A percentile compares a stretch with the other conserved stretches of the same genome.
Evolutionary conservation across 768 basidiomycete species (phyloP).

Genomic region (Boletales sp.): DNA sequence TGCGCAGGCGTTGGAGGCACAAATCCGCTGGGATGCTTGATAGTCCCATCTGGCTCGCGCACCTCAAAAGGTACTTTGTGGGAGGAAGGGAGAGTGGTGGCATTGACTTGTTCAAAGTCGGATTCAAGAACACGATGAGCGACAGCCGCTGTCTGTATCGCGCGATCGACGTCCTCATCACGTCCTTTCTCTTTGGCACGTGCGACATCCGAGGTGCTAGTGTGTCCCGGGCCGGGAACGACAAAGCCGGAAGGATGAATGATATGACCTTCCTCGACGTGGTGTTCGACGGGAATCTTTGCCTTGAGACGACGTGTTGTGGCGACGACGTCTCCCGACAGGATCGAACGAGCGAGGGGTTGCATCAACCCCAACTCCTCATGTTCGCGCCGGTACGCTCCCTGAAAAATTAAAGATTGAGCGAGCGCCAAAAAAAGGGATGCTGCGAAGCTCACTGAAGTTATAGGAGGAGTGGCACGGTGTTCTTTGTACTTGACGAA

Average conservation of each 20-base stretch:
- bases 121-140: slow-evolving; percentile 31
- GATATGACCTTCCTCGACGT: slow-evolving; percentile 10
- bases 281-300: slow-evolving; percentile 28
- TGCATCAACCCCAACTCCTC: slow-evolving; percentile 22
- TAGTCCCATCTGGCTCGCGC: slow-evolving; percentile 33
- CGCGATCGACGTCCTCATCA: slow-evolving; percentile 15
- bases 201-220: slow-evolving; percentile 20
- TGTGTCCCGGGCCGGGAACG: slow-evolving; percentile 28
- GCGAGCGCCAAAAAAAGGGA: too few species aligned
- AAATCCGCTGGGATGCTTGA: slow-evolving; percentile 42
- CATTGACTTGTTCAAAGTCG: slow-evolving; percentile 22
- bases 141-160: slow-evolving; percentile 30
- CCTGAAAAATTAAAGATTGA: too few species aligned
- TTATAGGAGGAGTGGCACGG: slow-evolving; percentile 3
- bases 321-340: slow-evolving; percentile 23
- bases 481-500: slow-evolving; percentile 26
- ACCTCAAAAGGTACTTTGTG: slow-evolving; percentile 45
- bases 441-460: slow-evolving; percentile 7
- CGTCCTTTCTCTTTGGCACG: slow-evolving; percentile 25
- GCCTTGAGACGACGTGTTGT: slow-evolving; percentile 26
- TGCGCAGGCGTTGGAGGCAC: slow-evolving; percentile 40
- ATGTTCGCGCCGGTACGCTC: background rate
- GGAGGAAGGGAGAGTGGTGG: slow-evolving; percentile 19
- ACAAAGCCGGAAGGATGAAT: slow-evolving; percentile 28
- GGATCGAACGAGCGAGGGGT: slow-evolving; percentile 18